Evolutionary conservation across 2,329 filamentous ascomycete genomes (phyloP).

Genomic region (Colletotrichum incanum): DNA sequence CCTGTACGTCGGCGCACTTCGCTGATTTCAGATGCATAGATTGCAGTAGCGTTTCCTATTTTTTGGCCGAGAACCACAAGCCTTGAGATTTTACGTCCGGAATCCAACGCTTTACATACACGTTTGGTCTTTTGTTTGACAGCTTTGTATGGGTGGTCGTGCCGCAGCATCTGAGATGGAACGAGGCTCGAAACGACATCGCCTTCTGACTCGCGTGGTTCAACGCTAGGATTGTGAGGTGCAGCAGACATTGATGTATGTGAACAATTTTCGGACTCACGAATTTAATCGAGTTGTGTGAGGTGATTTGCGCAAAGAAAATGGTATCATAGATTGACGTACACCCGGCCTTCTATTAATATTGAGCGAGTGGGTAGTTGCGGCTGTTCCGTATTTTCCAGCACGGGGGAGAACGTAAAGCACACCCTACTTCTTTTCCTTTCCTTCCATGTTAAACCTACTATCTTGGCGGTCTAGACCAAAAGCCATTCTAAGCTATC

Average conservation of each 20-base stretch:
- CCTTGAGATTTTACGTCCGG: too few relatives aligned
- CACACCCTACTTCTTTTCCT: neutral
- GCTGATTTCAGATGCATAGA: neutral
- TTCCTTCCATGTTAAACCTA: neutral
- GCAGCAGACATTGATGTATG: neutral
- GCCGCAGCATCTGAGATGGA: neutral
- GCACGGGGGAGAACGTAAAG: neutral
- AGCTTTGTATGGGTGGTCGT: neutral
- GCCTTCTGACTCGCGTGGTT: neutral
- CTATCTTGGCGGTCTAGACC: neutral
- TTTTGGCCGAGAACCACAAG: too few relatives aligned
- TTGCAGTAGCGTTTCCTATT: neutral
- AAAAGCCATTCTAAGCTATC: neutral
- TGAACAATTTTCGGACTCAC: neutral
- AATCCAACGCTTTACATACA: too few relatives aligned
- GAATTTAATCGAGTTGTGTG: neutral
- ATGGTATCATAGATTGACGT: constrained; percentile 1
- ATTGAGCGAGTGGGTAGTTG: neutral
- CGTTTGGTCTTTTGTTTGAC: too few relatives aligned
- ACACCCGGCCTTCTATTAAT: neutral
- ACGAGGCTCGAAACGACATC: neutral
- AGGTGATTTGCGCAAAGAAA: constrained; percentile 13
- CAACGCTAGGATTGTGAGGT: neutral
- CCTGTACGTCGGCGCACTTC: neutral
- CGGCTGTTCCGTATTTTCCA: constrained; percentile 12